Base-by-base conservation (phyloP, 202 grass and related monocot genomes). In the Thinopyrum obtusiflorum region DNA sequence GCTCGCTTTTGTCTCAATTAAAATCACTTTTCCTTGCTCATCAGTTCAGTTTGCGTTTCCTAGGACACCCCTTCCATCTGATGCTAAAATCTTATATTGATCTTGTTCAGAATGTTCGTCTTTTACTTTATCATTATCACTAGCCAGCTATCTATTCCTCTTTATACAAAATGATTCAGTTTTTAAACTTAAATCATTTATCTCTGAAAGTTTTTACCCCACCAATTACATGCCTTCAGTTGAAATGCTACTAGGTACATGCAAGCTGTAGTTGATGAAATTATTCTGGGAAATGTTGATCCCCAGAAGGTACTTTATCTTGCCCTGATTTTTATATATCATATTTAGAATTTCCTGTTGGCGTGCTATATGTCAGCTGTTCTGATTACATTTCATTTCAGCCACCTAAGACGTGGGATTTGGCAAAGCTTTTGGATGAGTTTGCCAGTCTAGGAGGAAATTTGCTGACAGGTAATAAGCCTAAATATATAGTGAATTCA, bases 261-360 rank as follows among this genome's bases (percentile, higher is more conserved):
- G 93, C 96, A 95, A 95, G 96, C 96, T 21, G 86, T 98, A 79
- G 89, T 87, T 21, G 93, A 98, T 91, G 93, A 98, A 82, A 76
- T 95, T 89, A 81, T 94, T 77, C 86, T 94, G 76, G 68, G 77
- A 86, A 88, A 89, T 89, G 35, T 76, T 89, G 91, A 95, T 90
- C 82, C 96, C 28, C 91, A 91, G 53, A 87, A 89, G 91, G 96
- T 94, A 88, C 57, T 74, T 80, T 24, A 20, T 25, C 36, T 6
- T 73, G 37, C 47, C 33, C 65, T 68, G 15, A 74, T 59, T 69
- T 29, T 86, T 86, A 69, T 29, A 25, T 53, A 59, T 83, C 29
- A 27, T 78, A 40, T 65, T 2, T 55, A 15, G 60, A 46, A 75
- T 26, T 46, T 61, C 46, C 11, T n/a, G 33, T 70, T 87, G 14